Conservation (phyloP, 345 rosid genomes). For the Draba incana region DNA sequence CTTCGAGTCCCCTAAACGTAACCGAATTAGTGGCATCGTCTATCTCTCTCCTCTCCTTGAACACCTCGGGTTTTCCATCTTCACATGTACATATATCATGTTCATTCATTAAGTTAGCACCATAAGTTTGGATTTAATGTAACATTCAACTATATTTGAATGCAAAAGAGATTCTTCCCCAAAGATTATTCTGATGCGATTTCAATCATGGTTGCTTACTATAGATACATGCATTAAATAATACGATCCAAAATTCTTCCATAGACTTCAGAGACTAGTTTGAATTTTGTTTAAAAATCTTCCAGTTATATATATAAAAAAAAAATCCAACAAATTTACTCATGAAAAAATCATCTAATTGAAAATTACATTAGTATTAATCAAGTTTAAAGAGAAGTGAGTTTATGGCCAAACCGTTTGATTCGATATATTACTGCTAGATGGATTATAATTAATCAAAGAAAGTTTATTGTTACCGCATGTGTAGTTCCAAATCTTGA, state of each 20-base stretch:
- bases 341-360: no score
- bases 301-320: no score
- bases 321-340: no score
- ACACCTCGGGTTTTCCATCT: conserved; percentile 44
- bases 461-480: conserved; percentile 26
- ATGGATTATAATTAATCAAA: no score
- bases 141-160: no score
- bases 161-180: background rate
- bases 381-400: background rate
- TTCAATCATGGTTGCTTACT: no score
- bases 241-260: no score
- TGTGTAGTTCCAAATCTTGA: conserved; percentile 45
- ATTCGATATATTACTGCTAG: background rate
- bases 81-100: background rate
- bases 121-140: background rate
- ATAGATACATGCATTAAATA: no score
- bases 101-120: conserved; percentile 23
- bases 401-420: background rate
- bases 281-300: no score
- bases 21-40: conserved; percentile 40
- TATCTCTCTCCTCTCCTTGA: conserved; percentile 42
- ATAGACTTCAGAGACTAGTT: no score
- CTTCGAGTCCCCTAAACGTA: conserved; percentile 38
- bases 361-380: background rate
- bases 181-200: no score